Evolutionary conservation across 768 basidiomycete species (phyloP), one percentile per base, ranked within the genome.

Genomic region (Xerocomus brunneocitrinus): DNA sequence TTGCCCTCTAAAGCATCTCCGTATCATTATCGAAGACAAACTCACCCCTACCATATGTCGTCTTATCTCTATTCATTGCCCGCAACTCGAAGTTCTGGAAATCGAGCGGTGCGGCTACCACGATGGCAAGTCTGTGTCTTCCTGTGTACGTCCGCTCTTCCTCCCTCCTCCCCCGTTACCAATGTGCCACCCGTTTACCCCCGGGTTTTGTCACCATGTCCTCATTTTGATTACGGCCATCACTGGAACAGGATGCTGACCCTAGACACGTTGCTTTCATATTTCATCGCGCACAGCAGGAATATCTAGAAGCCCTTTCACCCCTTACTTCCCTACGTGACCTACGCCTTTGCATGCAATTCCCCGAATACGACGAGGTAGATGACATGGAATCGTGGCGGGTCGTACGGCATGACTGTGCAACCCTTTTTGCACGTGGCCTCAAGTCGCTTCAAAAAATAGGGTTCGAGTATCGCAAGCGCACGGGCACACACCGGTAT

Each of bases 81-180:
- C 71, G 14, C 63, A 63, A 34, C 55, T 71, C 19, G 71, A 71
- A 57, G 38, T 58, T 28, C 66, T 71, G 46, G 69, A 71, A 39
- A 71, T 71, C 6, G 69, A 71, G 51, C 64, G 67, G 44, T 71
- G 69, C 50, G 69, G 69, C 4, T 71, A 71, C 62, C 69, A 71
- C 56, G 69, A 71, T 56, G 69, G 69, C 42, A 72, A 71, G 59
- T 66, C 71, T 12, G 59, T 70, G 50, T 69, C 67, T 59, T 65
- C 64, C 47, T 65, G 54, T 68, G 69, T 71, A 64, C 55, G 69
- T 69, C 55, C 65, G 35, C 60, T 47, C 52, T 61, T 57, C 31
- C 40, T 53, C 59, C 57, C 43, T 47, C 45, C 32, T 55, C 51
- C 49, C 47, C 54, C 49, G 32, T 45, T 50, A 38, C 56, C 56